phyloP scores from a whole-genome alignment of 2,329 filamentous ascomycete genomes.

The Colletotrichum sp. region DNA sequence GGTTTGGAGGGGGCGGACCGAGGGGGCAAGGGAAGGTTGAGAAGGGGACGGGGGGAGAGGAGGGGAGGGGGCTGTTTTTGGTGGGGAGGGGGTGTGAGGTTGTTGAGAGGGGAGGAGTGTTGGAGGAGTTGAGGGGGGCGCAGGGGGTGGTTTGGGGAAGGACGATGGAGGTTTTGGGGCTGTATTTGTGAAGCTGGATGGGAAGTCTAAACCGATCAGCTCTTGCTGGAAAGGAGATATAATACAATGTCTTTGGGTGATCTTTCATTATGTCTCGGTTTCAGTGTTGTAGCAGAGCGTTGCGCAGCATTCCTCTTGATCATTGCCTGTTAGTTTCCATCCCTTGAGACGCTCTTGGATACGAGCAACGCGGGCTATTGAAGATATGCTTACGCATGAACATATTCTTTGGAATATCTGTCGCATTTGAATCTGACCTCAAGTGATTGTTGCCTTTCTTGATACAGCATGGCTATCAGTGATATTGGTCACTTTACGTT shows the following conservation, averaged over 20 bases:
- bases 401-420: too few relatives aligned
- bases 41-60: neutral
- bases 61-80: constrained; percentile 5
- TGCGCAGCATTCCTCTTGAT: too few relatives aligned
- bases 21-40: too few relatives aligned
- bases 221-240: neutral
- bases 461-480: neutral
- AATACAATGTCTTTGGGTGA: neutral
- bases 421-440: too few relatives aligned
- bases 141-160: constrained; percentile 18
- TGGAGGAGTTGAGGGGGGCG: constrained; percentile 1
- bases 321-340: too few relatives aligned
- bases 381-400: too few relatives aligned
- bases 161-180: constrained; percentile 20
- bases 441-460: neutral
- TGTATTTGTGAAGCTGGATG: neutral
- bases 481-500: neutral
- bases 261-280: neutral
- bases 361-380: too few relatives aligned
- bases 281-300: too few relatives aligned
- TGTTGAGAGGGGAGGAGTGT: neutral
- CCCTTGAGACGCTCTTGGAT: too few relatives aligned
- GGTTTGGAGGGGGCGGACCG: too few relatives aligned
- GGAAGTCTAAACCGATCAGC: too few relatives aligned
- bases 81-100: constrained; percentile 14